These are phyloP conservation scores for Lentithecium fluviatile DNA, from an alignment of 495 filamentous ascomycete species.

Conservation along the genomic window DNA sequence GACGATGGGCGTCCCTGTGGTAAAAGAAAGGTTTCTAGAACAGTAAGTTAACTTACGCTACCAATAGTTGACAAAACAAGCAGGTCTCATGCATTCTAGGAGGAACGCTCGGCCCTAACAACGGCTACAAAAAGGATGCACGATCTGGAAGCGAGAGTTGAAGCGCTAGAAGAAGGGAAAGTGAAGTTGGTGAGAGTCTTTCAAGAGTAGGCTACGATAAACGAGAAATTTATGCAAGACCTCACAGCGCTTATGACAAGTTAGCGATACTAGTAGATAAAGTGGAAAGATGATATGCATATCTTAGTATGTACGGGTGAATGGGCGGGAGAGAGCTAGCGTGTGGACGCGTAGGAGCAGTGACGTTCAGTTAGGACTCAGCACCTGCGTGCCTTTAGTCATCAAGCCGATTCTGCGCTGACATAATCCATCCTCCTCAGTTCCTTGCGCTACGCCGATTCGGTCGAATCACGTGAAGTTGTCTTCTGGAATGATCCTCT, in stretches of 20 bases:
- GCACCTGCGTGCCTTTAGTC: background rate
- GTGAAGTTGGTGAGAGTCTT: background rate
- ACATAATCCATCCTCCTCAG: background rate
- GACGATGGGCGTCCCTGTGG: background rate
- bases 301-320: background rate
- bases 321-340: background rate
- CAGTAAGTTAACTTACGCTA: background rate
- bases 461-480: background rate
- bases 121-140: background rate
- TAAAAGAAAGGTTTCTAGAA: background rate
- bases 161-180: background rate
- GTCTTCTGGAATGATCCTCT: background rate
- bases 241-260: background rate
- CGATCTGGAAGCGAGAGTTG: background rate
- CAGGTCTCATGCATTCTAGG: background rate
- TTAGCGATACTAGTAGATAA: background rate
- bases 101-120: background rate
- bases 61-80: background rate
- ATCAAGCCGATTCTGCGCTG: background rate
- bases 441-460: background rate
- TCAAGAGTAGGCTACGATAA: background rate
- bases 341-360: background rate
- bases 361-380: background rate
- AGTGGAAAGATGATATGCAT: background rate
- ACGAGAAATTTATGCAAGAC: background rate